Evolutionary conservation across 78 protist genomes (phyloP).

Genomic region (Dictyostelium capitatum): DNA sequence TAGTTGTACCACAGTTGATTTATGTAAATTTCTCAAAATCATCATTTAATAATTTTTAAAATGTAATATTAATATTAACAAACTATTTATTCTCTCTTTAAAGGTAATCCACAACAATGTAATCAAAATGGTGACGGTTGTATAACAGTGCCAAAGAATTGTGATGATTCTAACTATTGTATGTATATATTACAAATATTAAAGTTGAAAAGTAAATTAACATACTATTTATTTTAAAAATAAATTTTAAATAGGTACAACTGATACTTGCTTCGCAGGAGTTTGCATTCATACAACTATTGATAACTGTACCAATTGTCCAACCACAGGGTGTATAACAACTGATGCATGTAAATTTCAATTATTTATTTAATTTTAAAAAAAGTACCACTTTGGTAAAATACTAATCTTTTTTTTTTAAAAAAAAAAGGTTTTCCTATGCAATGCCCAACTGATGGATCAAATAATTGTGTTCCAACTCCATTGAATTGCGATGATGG

Average conservation of each 20-base stretch:
- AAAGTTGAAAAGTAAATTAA: too few relatives aligned
- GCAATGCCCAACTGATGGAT: neutral
- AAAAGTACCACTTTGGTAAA: too few relatives aligned
- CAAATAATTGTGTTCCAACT: neutral
- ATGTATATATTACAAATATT: too few relatives aligned
- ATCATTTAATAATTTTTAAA: too few relatives aligned
- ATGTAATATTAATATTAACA: too few relatives aligned
- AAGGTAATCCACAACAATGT: neutral
- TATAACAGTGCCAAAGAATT: neutral
- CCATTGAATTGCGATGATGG: neutral
- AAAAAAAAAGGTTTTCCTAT: neutral
- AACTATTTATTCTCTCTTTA: too few relatives aligned
- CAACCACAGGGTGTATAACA: neutral
- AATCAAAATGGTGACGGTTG: neutral
- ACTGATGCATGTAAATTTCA: neutral
- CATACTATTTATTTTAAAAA: neutral
- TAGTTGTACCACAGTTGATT: neutral
- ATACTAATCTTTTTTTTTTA: too few relatives aligned
- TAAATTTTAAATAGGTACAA: neutral
- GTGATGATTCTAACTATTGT: neutral
- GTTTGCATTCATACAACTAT: neutral
- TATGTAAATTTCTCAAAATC: neutral
- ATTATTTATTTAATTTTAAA: too few relatives aligned
- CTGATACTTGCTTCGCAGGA: neutral
- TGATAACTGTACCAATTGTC: neutral